Evolutionary conservation across 2,329 filamentous ascomycete species (phyloP).

Genomic region (Sarocladium kiliense): DNA sequence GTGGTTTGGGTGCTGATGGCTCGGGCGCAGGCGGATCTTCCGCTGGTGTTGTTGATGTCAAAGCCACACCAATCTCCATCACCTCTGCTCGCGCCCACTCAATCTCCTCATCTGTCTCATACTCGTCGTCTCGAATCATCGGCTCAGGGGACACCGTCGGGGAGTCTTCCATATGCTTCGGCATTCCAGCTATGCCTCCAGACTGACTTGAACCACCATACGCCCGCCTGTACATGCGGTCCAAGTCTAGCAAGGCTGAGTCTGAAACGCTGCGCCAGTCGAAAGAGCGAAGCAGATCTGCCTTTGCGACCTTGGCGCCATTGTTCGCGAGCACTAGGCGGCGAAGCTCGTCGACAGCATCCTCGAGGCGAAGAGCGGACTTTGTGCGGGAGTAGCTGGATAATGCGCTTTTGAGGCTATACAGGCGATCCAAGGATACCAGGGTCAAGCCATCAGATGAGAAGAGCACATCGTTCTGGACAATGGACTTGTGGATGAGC

Average conservation of each 20-base stretch:
- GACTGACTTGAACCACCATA: conserved; percentile 45
- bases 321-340: conserved; percentile 51
- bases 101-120: conserved; percentile 17
- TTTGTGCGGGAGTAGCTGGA: conserved; percentile 47
- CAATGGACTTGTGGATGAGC: conserved; percentile 50
- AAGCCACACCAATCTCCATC: conserved; percentile 18
- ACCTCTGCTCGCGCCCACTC: conserved; percentile 15
- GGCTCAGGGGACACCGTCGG: neutral
- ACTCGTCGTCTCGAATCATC: conserved; percentile 10
- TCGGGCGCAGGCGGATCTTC: conserved; percentile 5
- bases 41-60: conserved; percentile 18
- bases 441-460: conserved; percentile 54
- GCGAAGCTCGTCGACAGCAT: conserved; percentile 59
- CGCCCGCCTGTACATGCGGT: conserved; percentile 49
- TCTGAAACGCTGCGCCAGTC: conserved; percentile 50
- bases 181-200: conserved; percentile 40
- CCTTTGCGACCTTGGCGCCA: conserved; percentile 42
- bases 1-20: conserved; percentile 21
- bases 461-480: conserved; percentile 58
- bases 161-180: conserved; percentile 7
- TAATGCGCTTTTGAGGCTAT: conserved; percentile 59
- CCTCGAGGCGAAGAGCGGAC: conserved; percentile 44
- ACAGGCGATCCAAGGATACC: conserved; percentile 55
- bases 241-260: conserved; percentile 46
- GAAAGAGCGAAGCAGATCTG: conserved; percentile 49